phyloP scores from a whole-genome alignment of 2,329 filamentous ascomycete genomes.

The Pleurostoma richardsiae region DNA sequence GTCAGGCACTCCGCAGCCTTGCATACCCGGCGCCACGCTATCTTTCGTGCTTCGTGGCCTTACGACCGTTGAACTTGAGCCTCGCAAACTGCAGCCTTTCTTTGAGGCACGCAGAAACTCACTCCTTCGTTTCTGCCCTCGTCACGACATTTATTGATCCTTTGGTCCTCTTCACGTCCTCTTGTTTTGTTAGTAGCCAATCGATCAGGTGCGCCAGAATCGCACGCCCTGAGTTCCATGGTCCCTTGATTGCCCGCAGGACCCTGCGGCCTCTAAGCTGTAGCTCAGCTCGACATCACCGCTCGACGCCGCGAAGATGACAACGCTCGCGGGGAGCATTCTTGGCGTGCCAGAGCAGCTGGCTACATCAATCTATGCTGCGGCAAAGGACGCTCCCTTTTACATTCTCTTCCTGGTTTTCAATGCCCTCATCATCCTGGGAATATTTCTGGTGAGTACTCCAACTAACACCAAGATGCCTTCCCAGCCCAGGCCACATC shows the following conservation, averaged over 20 bases:
- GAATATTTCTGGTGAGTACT: conserved; percentile 31
- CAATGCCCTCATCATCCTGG: conserved; percentile 23
- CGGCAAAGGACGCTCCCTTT: conserved; percentile 30
- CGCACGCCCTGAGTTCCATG: neutral
- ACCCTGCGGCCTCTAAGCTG: neutral
- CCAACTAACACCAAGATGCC: neutral
- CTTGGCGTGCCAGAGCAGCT: conserved; percentile 26
- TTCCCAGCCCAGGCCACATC: neutral
- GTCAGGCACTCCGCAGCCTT: too few relatives aligned
- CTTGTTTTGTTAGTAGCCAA: too few relatives aligned
- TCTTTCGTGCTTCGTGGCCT: too few relatives aligned
- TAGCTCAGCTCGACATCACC: neutral
- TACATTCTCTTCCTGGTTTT: conserved; percentile 30
- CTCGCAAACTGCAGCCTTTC: too few relatives aligned
- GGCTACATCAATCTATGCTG: conserved; percentile 26
- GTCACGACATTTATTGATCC: too few relatives aligned
- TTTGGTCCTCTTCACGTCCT: too few relatives aligned
- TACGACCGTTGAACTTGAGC: too few relatives aligned
- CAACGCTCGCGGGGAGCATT: conserved; percentile 8
- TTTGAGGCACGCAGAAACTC: too few relatives aligned
- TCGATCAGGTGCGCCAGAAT: too few relatives aligned
- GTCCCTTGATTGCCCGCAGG: neutral
- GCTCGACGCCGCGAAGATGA: conserved; percentile 3
- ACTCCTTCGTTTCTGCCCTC: too few relatives aligned
- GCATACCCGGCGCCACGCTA: too few relatives aligned